Conservation (phyloP, 2,329 filamentous ascomycete species). For the Exophiala aquamarina region DNA sequence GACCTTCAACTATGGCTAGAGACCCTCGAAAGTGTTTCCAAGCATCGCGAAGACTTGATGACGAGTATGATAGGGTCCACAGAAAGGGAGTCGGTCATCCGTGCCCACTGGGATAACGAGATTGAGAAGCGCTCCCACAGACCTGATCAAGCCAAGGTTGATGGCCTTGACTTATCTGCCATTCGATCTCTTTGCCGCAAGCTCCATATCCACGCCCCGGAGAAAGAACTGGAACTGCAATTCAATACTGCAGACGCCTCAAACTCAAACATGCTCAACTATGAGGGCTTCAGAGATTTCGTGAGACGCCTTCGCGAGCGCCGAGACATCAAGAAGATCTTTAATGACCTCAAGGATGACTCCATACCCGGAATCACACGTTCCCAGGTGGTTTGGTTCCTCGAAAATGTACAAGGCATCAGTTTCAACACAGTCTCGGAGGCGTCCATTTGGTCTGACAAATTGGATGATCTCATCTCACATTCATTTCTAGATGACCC, state of each 20-base stretch:
- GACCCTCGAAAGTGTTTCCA: constrained; percentile 79
- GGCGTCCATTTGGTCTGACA: constrained; percentile 20
- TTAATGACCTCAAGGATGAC: constrained; percentile 60
- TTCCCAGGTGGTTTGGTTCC: constrained; percentile 72
- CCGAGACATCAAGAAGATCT: constrained; percentile 75
- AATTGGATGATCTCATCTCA: constrained; percentile 21
- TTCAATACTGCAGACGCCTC: constrained; percentile 73
- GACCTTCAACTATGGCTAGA: constrained; percentile 77
- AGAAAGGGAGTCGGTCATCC: constrained; percentile 78
- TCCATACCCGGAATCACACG: constrained; percentile 64
- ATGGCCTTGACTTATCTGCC: constrained; percentile 73
- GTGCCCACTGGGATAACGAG: constrained; percentile 81
- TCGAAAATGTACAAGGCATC: constrained; percentile 72
- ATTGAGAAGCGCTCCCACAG: constrained; percentile 68
- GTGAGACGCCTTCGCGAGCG: constrained; percentile 79
- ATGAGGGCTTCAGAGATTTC: constrained; percentile 79
- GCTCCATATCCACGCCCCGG: constrained; percentile 87
- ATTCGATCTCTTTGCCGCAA: constrained; percentile 83
- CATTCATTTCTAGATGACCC: constrained; percentile 16
- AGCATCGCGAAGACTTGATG: constrained; percentile 87
- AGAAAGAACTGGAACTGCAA: constrained; percentile 68
- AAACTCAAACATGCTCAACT: constrained; percentile 67
- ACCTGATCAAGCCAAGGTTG: constrained; percentile 56
- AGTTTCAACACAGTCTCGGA: constrained; percentile 63
- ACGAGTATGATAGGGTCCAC: constrained; percentile 73